Evolutionary conservation across 164 flowering plant species (phyloP), one percentile per base, ranked within the genome.

Genomic region (Kingdonia uniflora): DNA sequence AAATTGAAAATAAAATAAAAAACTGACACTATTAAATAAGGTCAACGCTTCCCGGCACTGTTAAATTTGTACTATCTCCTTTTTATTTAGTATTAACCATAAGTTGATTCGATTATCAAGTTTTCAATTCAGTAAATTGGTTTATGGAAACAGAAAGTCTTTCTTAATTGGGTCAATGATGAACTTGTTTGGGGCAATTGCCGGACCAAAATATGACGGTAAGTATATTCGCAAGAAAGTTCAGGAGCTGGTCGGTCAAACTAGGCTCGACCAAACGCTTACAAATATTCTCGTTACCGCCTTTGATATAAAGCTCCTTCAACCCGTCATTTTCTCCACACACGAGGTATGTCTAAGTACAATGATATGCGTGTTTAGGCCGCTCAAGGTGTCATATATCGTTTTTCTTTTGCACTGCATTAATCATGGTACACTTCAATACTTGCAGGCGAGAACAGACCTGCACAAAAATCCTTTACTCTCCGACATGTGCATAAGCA

Each of bases 401-500:
- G 14, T 29, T 33, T 29, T 11, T 29, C 35, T 29, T 29, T 29
- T 51, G n/a, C 8, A 1, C 22, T 10, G 15, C 11, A 19, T 14
- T 33, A 44, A 16, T 44, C 22, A 44, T 44, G 48, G 2, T 35
- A 8, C n/a, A 16, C 5, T 12, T 10, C 13, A 4, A 1, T 1
- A 42, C 11, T 10, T 40, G 23, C 59, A 73, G 71, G 64, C 54
- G 11, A 67, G 46, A 35, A 14, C 10, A 16, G 16, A 56, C 8
- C 26, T 25, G 15, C 15, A 21, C 5, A 44, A 54, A 20, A 56
- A 75, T 57, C 72, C 74, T 7, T 19, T 25, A 16, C 43, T 71
- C 14, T 61, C 74, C 1, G 80, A 76, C 33, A 44, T 76, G 1
- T 66, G 74, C 60, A 41, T 71, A 13, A 29, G 66, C 54, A 71